Base-by-base conservation (phyloP, 768 basidiomycete species). In the Hemileccinum rubropunctum region DNA sequence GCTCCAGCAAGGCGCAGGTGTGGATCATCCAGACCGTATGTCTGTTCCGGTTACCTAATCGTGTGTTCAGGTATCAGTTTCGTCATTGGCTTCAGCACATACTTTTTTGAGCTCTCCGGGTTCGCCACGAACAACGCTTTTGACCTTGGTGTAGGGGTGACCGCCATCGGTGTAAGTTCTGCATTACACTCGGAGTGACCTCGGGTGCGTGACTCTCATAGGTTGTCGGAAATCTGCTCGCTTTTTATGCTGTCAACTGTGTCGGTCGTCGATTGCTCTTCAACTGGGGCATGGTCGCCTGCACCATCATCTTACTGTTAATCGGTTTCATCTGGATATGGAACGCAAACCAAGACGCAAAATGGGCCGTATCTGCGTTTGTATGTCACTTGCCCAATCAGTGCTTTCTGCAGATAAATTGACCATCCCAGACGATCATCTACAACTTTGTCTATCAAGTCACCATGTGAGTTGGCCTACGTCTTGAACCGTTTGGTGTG, bases 31-130 rank as follows among this genome's bases (percentile, higher is more conserved):
- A 15, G 7, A 7, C 1, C 3, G 2, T 3, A 4, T 34, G 17
- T 30, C 11, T 13, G 12, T 17, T 6, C 18, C 1, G n/a, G 11
- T 35, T 30, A 40, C 2, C 14, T 11, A 7, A 37, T 12, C 1
- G 15, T 35, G 18, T 44, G 36, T 35, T 37, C 18, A 65, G 64
- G 64, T 32, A 57, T 64, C 3, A 51, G 57, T 26, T 66, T 65
- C 43, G 54, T 65, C 6, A 46, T 65, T 46, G 61, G 61, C n/a
- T 66, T 45, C 43, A 62, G 64, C 13, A 61, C 60, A 42, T 71
- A 70, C 60, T 70, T 71, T 53, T 70, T 71, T 32, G 66, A 71
- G 50, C 70, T 71, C 27, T 61, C 69, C 13, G 65, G 69, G 21
- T 69, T 71, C 41, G 48, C 57, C 6, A 37, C 52, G 11, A 44